phyloP scores from a whole-genome alignment of 768 basidiomycete species.

The Royoungia palumana region DNA sequence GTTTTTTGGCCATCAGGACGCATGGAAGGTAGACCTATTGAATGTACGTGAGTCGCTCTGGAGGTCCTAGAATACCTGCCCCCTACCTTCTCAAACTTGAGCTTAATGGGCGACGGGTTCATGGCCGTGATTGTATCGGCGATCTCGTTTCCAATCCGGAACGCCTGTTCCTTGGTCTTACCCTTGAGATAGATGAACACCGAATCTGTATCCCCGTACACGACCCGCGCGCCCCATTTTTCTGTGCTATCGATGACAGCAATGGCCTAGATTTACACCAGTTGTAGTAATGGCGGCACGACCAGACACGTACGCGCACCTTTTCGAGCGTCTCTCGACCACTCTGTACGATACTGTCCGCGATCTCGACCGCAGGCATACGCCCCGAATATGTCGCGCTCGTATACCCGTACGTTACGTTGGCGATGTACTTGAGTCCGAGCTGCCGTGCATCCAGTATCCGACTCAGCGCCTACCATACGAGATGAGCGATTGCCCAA shows the following conservation, averaged over 20 bases:
- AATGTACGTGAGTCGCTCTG: neutral
- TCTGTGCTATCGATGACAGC: slow-evolving; percentile 66
- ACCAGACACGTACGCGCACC: slow-evolving; percentile 38
- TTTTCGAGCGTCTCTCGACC: slow-evolving; percentile 95
- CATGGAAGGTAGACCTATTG: slow-evolving; percentile 88
- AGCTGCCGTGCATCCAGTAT: slow-evolving; percentile 90
- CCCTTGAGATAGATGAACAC: slow-evolving; percentile 90
- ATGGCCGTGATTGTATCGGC: slow-evolving; percentile 79
- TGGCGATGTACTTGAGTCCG: slow-evolving; percentile 89
- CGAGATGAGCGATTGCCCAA: slow-evolving; percentile 1
- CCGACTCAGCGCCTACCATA: slow-evolving; percentile 58
- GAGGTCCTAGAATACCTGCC: no score
- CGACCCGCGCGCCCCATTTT: slow-evolving; percentile 90
- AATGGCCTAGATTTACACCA: slow-evolving; percentile 59
- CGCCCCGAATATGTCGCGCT: slow-evolving; percentile 91
- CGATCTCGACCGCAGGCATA: slow-evolving; percentile 98
- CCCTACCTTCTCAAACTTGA: slow-evolving; percentile 94
- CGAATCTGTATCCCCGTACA: slow-evolving; percentile 98
- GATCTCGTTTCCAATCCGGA: slow-evolving; percentile 89
- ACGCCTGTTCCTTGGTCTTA: slow-evolving; percentile 90
- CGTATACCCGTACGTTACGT: slow-evolving; percentile 96
- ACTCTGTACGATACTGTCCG: slow-evolving; percentile 96
- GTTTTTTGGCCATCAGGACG: slow-evolving; percentile 95
- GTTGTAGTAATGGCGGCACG: neutral
- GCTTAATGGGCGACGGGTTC: slow-evolving; percentile 89